Evolutionary conservation across 2,329 filamentous ascomycete genomes (phyloP).

Genomic region (Passalora sequoiae): DNA sequence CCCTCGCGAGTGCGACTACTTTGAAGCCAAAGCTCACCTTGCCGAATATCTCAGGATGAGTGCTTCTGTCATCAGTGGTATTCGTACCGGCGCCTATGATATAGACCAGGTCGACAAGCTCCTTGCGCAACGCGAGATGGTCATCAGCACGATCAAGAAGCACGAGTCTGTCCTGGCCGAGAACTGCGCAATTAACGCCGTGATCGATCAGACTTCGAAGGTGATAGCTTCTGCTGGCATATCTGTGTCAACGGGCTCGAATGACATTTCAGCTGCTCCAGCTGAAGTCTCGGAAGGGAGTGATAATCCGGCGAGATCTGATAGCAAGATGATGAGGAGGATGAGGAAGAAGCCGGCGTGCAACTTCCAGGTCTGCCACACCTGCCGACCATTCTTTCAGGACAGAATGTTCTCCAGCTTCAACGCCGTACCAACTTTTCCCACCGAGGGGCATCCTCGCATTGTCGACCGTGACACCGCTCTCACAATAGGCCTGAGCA

Average conservation of each 20-base stretch:
- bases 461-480: constrained; percentile 35
- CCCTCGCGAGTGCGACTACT: constrained; percentile 17
- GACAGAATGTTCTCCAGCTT: constrained; percentile 46
- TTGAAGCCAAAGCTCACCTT: constrained; percentile 22
- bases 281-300: no score
- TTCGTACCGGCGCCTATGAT: constrained; percentile 41
- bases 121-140: constrained; percentile 38
- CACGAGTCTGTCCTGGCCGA: constrained; percentile 6
- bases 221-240: background rate
- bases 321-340: constrained; percentile 5
- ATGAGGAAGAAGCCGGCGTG: constrained; percentile 31
- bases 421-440: constrained; percentile 39
- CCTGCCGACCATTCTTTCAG: constrained; percentile 47
- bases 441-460: constrained; percentile 34
- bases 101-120: constrained; percentile 39
- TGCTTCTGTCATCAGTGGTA: constrained; percentile 39
- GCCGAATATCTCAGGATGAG: constrained; percentile 35
- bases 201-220: no score
- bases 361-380: constrained; percentile 44
- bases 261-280: no score
- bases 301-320: constrained; percentile 14
- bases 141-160: constrained; percentile 27
- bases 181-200: no score
- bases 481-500: constrained; percentile 32
- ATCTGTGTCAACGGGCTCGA: no score